Conservation (phyloP, 441 rosid species). For the Erodium texanum region DNA sequence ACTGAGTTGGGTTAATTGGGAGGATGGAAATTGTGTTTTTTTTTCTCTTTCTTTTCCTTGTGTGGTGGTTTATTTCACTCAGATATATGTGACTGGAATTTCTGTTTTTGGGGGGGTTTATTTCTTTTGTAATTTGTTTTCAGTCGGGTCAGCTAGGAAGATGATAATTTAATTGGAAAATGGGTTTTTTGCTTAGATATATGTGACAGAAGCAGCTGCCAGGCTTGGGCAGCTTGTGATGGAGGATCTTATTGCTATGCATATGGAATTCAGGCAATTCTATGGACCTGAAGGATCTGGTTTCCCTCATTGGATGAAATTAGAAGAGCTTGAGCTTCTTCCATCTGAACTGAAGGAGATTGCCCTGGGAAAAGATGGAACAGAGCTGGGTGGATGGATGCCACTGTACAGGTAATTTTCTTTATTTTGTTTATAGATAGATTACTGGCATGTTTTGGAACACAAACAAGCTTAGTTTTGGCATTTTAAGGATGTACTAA, state of each 20-base stretch:
- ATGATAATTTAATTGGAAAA: slow-evolving; percentile 12
- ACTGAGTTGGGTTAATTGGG: neutral
- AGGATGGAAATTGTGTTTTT: neutral
- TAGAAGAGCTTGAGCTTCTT: slow-evolving; percentile 54
- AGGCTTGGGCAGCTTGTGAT: slow-evolving; percentile 74
- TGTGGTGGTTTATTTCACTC: neutral
- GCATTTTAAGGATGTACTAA: slow-evolving; percentile 9
- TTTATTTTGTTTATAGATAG: slow-evolving; percentile 5
- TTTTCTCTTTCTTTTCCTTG: no score
- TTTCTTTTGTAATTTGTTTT: neutral
- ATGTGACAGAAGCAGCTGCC: slow-evolving; percentile 63
- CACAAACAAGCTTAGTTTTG: neutral
- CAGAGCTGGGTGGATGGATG: slow-evolving; percentile 71
- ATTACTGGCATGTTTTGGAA: neutral
- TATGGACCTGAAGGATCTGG: slow-evolving; percentile 43
- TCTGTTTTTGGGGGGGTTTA: neutral
- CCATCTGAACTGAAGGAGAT: slow-evolving; percentile 42
- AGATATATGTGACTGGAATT: neutral
- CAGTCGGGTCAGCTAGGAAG: neutral
- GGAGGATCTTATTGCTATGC: slow-evolving; percentile 82
- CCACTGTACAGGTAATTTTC: slow-evolving; percentile 60
- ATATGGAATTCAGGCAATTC: slow-evolving; percentile 45
- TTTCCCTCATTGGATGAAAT: slow-evolving; percentile 59
- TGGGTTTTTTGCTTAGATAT: slow-evolving; percentile 39
- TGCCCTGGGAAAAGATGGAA: slow-evolving; percentile 47